Evolutionary conservation across 2,329 filamentous ascomycete species (phyloP).

Genomic region (Calonectria pauciramosa): DNA sequence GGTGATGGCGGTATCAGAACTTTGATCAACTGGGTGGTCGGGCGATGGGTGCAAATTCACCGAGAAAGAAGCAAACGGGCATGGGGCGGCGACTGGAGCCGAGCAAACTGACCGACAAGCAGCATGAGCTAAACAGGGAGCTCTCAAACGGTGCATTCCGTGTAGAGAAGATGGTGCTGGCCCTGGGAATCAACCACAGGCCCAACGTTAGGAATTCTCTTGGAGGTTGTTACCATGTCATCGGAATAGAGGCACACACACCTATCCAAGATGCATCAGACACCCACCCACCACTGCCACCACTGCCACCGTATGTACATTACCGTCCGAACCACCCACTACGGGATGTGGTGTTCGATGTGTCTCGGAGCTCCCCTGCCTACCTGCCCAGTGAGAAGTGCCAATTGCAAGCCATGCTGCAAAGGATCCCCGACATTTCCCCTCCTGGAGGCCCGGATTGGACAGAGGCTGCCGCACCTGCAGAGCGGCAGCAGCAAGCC

Average conservation of each 20-base stretch:
- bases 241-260: constrained; percentile 17
- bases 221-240: constrained; percentile 16
- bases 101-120: constrained; percentile 3
- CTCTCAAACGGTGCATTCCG: neutral
- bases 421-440: constrained; percentile 12
- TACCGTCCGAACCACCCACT: constrained; percentile 17
- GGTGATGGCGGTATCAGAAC: neutral
- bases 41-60: neutral
- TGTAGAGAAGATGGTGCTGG: neutral
- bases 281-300: constrained; percentile 10
- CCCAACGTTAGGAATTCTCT: constrained; percentile 10
- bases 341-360: constrained; percentile 6
- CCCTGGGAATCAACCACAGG: neutral
- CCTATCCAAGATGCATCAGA: neutral
- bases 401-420: constrained; percentile 22
- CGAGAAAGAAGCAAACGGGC: constrained; percentile 3
- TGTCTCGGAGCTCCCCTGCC: constrained; percentile 8
- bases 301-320: constrained; percentile 18
- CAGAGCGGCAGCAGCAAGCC: constrained; percentile 12
- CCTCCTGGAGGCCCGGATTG: neutral
- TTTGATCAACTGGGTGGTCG: constrained; percentile 6
- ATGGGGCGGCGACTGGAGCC: neutral
- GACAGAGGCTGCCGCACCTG: neutral
- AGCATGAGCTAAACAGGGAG: neutral
- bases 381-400: constrained; percentile 19